A percentile compares a stretch with the other conserved stretches of the same genome.
These are phyloP conservation scores for Coemansia sp. DNA, from an alignment of 192 early-diverging fungal species.

Conservation along the genomic window DNA sequence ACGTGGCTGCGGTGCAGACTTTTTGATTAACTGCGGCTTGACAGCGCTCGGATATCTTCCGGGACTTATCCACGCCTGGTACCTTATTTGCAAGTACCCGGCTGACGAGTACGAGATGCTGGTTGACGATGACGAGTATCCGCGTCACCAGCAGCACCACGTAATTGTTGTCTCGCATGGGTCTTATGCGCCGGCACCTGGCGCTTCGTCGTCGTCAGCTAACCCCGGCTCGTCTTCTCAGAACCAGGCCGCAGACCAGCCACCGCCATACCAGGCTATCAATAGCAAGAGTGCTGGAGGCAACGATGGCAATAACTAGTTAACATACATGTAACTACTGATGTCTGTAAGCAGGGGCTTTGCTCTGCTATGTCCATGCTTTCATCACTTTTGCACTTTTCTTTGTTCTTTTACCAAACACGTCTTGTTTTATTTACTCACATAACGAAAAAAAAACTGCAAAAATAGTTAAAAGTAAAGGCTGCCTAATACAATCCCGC, in stretches of 20 bases:
- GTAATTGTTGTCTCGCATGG: conserved; percentile 36
- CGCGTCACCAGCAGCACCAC: conserved; percentile 35
- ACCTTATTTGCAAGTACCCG: conserved; percentile 64
- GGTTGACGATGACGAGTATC: conserved; percentile 39
- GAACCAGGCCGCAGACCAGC: conserved; percentile 9
- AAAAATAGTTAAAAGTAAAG: no score
- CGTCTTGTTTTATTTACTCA: no score
- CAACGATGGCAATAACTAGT: background rate
- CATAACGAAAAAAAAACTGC: no score
- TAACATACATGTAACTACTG: background rate
- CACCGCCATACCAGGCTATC: background rate
- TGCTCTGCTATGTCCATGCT: no score
- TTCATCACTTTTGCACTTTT: no score
- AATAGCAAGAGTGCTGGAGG: background rate
- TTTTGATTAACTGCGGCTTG: conserved; percentile 72
- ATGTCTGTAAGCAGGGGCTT: no score
- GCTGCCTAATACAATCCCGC: no score
- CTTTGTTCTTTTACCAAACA: no score
- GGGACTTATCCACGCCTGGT: conserved; percentile 71
- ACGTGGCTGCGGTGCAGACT: conserved; percentile 64
- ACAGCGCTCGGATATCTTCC: conserved; percentile 73
- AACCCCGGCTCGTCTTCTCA: background rate
- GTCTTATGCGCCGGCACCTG: conserved; percentile 5
- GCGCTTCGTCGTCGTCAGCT: conserved; percentile 1
- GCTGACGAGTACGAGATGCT: conserved; percentile 53